Base-by-base conservation (phyloP, 495 filamentous ascomycete species). In the Aspergillus bertholletiae region DNA sequence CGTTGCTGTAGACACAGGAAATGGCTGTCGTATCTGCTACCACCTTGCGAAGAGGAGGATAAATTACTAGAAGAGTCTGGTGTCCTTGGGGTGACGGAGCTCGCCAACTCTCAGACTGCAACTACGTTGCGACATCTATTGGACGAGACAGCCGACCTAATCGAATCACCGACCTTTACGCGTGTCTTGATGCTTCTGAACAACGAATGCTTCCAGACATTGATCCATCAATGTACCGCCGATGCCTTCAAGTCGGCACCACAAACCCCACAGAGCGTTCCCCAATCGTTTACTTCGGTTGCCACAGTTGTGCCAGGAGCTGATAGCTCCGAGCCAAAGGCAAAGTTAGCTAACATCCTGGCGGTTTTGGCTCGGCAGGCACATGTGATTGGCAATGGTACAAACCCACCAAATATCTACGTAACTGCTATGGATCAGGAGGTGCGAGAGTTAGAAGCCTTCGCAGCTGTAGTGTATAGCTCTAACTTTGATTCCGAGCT, bases 91-190 rank as follows among this genome's bases (percentile, higher is more conserved):
- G 76, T 87, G 12, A 70, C 77, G 2, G 65, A 73, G 20, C 67
- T 67, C 5, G 60, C 72, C 21, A 71, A 68, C 7, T 69, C 74
- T 13, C 66, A 76, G 44, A 76, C 74, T 15, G 69, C 78, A 7
- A 67, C 80, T 12, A 77, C 81, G 43, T 82, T 97, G 59, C 88
- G 93, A 46, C 85, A 88, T 49, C 81, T 99, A n/a, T 77, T 98
- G 1, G 92, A 97, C 63, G 94, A 97, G 72, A 97, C 94, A 9
- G 87, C 94, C 20, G 94, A 98, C 69, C 78, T 97, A 17, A 88
- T 98, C 59, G 95, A 98, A 53, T 96, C 93, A 0, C 95, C 95
- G 0, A 80, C 87, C 18, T 96, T 97, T 70, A 80, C 85, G 7
- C 84, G 86, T 54, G 90, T 97, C 28, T 72, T 94, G 39, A 90